phyloP scores from a whole-genome alignment of 306 rosid species.

The Medicago lupulina region DNA sequence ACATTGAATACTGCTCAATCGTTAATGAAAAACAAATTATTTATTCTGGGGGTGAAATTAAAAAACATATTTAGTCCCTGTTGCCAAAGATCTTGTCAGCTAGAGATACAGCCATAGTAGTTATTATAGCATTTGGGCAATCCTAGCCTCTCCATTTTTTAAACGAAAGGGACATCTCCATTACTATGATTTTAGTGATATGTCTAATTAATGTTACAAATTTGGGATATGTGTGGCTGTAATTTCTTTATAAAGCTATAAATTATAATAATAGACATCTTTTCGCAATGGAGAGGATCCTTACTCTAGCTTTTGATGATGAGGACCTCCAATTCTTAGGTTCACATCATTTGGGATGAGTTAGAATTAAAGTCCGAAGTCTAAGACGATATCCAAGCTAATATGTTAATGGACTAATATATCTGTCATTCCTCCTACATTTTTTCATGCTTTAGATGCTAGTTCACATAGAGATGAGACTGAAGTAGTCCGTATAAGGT shows the following conservation, averaged over 20 bases:
- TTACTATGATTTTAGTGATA: neutral
- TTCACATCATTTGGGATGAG: too few relatives aligned
- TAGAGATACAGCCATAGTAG: neutral
- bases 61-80: too few relatives aligned
- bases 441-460: neutral
- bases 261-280: neutral
- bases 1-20: slow-evolving; percentile 2
- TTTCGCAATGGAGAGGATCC: neutral
- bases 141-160: neutral
- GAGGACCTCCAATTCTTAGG: too few relatives aligned
- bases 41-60: neutral
- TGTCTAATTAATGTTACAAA: neutral
- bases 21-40: neutral
- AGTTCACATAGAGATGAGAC: neutral
- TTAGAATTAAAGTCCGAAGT: too few relatives aligned
- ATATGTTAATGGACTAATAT: neutral
- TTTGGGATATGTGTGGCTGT: neutral
- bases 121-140: neutral
- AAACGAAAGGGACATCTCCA: neutral
- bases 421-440: neutral
- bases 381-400: too few relatives aligned
- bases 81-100: neutral
- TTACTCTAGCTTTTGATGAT: neutral
- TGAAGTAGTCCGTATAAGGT: neutral
- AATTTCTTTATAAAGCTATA: neutral